Conservation (phyloP, 164 flowering plant genomes). For the Cinnamomum micranthum region DNA sequence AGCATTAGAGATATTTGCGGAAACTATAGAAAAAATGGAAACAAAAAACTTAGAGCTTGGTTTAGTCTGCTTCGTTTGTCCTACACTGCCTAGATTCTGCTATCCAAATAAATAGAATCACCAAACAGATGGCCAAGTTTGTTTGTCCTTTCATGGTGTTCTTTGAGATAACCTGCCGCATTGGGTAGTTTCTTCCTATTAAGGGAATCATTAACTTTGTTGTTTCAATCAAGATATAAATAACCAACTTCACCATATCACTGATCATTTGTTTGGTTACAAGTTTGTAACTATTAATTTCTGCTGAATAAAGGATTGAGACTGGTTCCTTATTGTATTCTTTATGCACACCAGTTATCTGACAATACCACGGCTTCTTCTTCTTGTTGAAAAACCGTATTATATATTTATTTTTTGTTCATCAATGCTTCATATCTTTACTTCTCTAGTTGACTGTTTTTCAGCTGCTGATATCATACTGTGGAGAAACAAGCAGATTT, state of each 20-base stretch:
- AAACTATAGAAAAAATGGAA: too few species aligned
- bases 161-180: not conserved
- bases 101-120: not conserved
- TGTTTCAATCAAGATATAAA: not conserved
- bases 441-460: not conserved
- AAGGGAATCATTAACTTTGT: not conserved
- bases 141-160: not conserved
- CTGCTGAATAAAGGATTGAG: not conserved
- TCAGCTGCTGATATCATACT: conserved; percentile 86
- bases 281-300: not conserved
- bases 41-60: not conserved
- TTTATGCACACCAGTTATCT: not conserved
- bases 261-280: not conserved
- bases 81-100: not conserved
- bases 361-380: not conserved
- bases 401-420: not conserved
- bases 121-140: not conserved
- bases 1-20: too few species aligned
- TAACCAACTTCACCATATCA: not conserved
- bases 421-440: not conserved
- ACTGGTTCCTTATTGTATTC: not conserved
- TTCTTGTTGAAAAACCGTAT: too few species aligned
- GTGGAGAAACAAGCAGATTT: conserved; percentile 84
- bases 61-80: too few species aligned
- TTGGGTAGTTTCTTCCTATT: not conserved